These are phyloP conservation scores for Alternaria tenuissima DNA, from an alignment of 2,329 filamentous ascomycete species.

Conservation along the genomic window DNA sequence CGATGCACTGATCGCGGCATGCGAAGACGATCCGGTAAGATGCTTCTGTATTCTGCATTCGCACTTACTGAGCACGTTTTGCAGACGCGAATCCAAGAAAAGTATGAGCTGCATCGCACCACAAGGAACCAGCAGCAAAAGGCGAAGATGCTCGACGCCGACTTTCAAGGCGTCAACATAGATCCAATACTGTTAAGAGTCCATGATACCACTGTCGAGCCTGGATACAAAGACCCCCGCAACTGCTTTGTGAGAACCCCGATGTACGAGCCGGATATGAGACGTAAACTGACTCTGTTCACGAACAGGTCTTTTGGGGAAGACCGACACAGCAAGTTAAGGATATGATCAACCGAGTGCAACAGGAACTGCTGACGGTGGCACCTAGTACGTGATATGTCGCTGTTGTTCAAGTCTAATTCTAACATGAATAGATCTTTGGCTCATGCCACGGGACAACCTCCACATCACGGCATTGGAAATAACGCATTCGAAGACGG, in stretches of 20 bases:
- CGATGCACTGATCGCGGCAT: constrained; percentile 73
- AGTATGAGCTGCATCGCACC: constrained; percentile 77
- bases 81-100: constrained; percentile 71
- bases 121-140: constrained; percentile 80
- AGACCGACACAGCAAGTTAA: constrained; percentile 78
- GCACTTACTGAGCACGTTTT: background rate
- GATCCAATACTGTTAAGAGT: constrained; percentile 79
- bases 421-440: constrained; percentile 66
- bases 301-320: constrained; percentile 73
- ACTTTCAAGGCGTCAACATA: constrained; percentile 75
- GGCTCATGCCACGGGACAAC: constrained; percentile 81
- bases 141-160: constrained; percentile 72
- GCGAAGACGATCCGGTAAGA: constrained; percentile 71
- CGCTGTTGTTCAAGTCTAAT: background rate
- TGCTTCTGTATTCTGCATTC: background rate
- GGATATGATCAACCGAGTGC: constrained; percentile 72
- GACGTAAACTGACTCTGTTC: background rate
- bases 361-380: constrained; percentile 68
- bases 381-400: constrained; percentile 69
- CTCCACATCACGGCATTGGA: constrained; percentile 90
- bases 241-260: constrained; percentile 69
- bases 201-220: constrained; percentile 68
- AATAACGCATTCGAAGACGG: constrained; percentile 79
- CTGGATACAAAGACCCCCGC: constrained; percentile 75
- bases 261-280: background rate